Percentiles rank a stretch among this genome's conserved stretches.
Conservation (phyloP, 2,329 filamentous ascomycete genomes). For the Ceratocystis variospora region DNA sequence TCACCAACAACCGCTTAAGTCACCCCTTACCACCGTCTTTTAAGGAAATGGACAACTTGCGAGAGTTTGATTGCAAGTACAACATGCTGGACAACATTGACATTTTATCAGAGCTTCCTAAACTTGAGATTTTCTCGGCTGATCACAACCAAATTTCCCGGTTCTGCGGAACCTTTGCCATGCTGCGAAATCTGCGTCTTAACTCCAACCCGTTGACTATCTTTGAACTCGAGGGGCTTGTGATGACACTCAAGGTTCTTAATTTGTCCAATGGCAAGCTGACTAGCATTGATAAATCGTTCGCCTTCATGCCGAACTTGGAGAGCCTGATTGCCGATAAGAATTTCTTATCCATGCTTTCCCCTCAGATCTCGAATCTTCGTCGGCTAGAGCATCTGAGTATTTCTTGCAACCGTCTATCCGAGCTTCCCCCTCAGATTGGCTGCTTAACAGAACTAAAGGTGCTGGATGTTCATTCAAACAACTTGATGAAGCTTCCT, state of each 20-base stretch:
- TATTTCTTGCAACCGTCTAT: slow-evolving; percentile 81
- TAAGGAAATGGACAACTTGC: slow-evolving; percentile 58
- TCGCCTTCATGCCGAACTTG: slow-evolving; percentile 73
- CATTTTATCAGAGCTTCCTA: slow-evolving; percentile 68
- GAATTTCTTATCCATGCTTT: slow-evolving; percentile 89
- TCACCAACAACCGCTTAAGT: slow-evolving; percentile 83
- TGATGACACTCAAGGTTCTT: slow-evolving; percentile 70
- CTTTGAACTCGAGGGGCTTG: slow-evolving; percentile 65
- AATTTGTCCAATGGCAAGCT: slow-evolving; percentile 88
- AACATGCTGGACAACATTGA: slow-evolving; percentile 84
- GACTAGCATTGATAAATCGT: slow-evolving; percentile 76
- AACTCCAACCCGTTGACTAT: slow-evolving; percentile 94
- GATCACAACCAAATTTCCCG: slow-evolving; percentile 88
- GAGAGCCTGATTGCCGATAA: slow-evolving; percentile 82
- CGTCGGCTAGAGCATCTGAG: slow-evolving; percentile 79
- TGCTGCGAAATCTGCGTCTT: slow-evolving; percentile 68
- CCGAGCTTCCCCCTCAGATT: slow-evolving; percentile 71
- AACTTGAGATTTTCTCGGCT: slow-evolving; percentile 73
- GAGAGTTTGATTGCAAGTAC: slow-evolving; percentile 88
- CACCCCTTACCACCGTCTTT: slow-evolving; percentile 63
- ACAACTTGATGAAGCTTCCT: slow-evolving; percentile 79
- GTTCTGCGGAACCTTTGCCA: slow-evolving; percentile 78
- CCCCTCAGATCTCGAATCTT: slow-evolving; percentile 70
- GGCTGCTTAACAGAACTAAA: slow-evolving; percentile 74
- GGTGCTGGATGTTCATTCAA: slow-evolving; percentile 78